These are phyloP conservation scores for Taphrina confusa DNA, from an alignment of 1,139 yeast genomes.

Conservation along the genomic window DNA sequence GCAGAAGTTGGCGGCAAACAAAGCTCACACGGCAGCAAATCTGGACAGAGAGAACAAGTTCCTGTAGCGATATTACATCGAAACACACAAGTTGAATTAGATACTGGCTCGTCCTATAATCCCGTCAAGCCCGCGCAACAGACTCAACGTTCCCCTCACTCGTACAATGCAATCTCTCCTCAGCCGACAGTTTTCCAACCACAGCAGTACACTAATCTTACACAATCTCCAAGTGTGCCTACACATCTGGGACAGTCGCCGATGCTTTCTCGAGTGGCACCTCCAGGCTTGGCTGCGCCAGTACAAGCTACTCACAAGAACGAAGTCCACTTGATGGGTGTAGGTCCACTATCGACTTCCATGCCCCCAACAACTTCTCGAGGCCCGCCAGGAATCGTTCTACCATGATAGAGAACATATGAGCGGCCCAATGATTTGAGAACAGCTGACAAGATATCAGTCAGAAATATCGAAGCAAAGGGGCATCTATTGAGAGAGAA, in stretches of 20 bases:
- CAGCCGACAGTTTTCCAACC: neutral
- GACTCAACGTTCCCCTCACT: neutral
- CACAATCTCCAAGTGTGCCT: neutral
- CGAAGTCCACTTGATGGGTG: neutral
- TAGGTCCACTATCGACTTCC: neutral
- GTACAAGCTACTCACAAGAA: neutral
- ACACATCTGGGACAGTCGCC: neutral
- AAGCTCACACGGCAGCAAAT: neutral
- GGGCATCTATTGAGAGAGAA: too few species aligned
- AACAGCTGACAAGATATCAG: too few species aligned
- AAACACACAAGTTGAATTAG: neutral
- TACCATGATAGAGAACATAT: conserved; percentile 3
- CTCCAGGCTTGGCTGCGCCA: conserved; percentile 6
- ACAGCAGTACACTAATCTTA: neutral
- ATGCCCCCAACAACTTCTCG: neutral
- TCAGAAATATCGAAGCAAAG: too few species aligned
- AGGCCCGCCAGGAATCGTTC: conserved; percentile 13
- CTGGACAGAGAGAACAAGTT: neutral
- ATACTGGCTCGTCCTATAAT: neutral
- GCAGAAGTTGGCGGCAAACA: neutral
- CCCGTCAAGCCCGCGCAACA: neutral
- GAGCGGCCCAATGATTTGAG: too few species aligned
- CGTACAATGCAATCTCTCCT: neutral
- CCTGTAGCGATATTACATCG: neutral
- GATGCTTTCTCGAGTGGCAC: conserved; percentile 12